Conservation (phyloP, 768 basidiomycete species). For the Suillus alpinus region DNA sequence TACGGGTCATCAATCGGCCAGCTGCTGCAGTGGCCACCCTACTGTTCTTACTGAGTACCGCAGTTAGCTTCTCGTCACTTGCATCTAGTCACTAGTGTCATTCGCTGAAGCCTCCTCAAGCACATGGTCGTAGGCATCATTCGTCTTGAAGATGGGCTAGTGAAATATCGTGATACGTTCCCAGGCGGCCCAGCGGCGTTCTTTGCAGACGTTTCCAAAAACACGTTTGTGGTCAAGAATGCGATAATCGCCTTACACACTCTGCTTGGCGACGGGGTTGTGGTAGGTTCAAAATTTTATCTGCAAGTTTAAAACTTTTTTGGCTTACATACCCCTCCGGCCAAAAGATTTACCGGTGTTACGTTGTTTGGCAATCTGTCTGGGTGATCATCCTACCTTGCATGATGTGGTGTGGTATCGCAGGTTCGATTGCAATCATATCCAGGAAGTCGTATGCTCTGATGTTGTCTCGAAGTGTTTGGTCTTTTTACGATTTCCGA, state of each 20-base stretch:
- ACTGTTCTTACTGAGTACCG: background rate
- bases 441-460: background rate
- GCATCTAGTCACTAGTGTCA: too few relatives aligned
- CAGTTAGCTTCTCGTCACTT: background rate
- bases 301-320: background rate
- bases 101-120: background rate
- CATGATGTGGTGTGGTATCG: constrained; percentile 5
- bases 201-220: constrained; percentile 19
- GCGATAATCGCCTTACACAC: constrained; percentile 14
- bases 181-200: constrained; percentile 22
- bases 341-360: constrained; percentile 6
- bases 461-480: background rate
- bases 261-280: constrained; percentile 3
- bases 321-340: too few relatives aligned
- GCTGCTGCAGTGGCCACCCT: background rate
- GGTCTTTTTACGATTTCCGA: background rate
- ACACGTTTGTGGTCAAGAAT: constrained; percentile 22
- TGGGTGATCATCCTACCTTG: constrained; percentile 8
- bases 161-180: constrained; percentile 14
- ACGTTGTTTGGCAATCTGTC: constrained; percentile 11
- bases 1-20: background rate
- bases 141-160: constrained; percentile 15
- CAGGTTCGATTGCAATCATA: background rate
- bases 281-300: background rate
- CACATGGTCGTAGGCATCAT: constrained; percentile 12